Base-by-base conservation (phyloP, 164 flowering plant genomes). In the Berberis vulgaris region DNA sequence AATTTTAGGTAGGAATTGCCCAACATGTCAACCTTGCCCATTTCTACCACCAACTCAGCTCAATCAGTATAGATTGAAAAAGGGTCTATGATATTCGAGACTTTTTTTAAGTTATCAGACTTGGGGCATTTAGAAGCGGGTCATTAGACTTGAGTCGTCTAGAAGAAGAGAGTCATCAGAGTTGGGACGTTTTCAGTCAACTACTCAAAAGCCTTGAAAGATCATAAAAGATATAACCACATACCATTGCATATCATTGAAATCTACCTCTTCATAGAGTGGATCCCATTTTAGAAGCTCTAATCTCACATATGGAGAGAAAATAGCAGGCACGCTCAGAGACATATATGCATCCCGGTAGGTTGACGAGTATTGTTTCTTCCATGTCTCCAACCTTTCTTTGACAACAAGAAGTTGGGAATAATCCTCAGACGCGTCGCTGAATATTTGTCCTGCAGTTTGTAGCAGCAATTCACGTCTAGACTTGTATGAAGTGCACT, bases 261-360 rank as follows among this genome's bases (percentile, higher is more conserved):
- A 95, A 76, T 89, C 90, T 44, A 75, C 63, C 62, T 81, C 82
- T 59, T 79, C 83, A 71, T 84, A 82, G 41, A 95, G 91, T 4
- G 97, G 97, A 49, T 95, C 97, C 99, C 99, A 95, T 78, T 83
- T 86, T 54, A 89, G 75, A 73, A 95, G 97, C 80, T 95, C 99
- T 74, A 91, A 61, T 70, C 97, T 84, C 67, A 95, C 97, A 75
- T 84, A 95, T 2, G 97, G 96, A 53, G 99, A 89, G 71, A 91
- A 87, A 62, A 95, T 86, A 59, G 86, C 72, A 64, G 97, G 96
- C 46, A 69, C 68, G 67, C 91, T 89, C 12, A 86, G 57, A 42
- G 99, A 81, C 84, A 86, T 85, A 70, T 89, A 95, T 59, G 97
- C 96, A 82, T 91, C 97, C 40, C 80, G 82, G 69, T 95, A 95